These are phyloP conservation scores for Beauveria scarabaeidicola DNA, from an alignment of 2,329 filamentous ascomycete genomes.

Conservation along the genomic window DNA sequence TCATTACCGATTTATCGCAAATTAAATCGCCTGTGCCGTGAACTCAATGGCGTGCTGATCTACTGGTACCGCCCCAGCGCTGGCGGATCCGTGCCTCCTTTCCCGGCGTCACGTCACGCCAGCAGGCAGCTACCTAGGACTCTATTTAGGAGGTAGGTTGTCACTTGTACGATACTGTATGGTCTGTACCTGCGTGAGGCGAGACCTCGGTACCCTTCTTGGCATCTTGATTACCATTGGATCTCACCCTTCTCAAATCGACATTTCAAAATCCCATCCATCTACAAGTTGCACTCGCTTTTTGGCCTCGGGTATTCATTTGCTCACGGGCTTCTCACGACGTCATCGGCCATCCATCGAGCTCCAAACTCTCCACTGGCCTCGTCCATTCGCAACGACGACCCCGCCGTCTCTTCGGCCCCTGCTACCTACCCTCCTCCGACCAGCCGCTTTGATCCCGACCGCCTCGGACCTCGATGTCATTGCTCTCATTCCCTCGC, in stretches of 20 bases:
- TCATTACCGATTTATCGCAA: not conserved
- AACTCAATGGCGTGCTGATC: not conserved
- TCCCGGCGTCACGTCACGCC: not conserved
- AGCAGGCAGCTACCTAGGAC: not conserved
- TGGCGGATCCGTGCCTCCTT: slow-evolving; percentile 3
- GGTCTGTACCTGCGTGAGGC: too few species aligned
- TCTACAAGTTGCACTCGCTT: not conserved
- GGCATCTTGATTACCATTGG: not conserved
- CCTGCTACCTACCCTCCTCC: not conserved
- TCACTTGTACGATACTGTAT: not conserved
- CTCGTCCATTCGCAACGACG: not conserved
- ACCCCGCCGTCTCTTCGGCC: not conserved
- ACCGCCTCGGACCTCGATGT: not conserved
- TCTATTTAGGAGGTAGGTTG: too few species aligned
- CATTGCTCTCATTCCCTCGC: not conserved
- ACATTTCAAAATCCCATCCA: not conserved
- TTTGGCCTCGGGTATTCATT: not conserved
- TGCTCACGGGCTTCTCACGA: not conserved
- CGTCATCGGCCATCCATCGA: not conserved
- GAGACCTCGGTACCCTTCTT: not conserved
- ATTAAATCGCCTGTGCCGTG: not conserved
- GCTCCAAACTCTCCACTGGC: not conserved
- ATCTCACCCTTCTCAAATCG: not conserved
- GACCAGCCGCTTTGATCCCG: not conserved
- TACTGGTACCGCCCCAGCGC: not conserved